These are phyloP conservation scores for Sarcomyxa edulis DNA, from an alignment of 768 basidiomycete species.

Conservation along the genomic window DNA sequence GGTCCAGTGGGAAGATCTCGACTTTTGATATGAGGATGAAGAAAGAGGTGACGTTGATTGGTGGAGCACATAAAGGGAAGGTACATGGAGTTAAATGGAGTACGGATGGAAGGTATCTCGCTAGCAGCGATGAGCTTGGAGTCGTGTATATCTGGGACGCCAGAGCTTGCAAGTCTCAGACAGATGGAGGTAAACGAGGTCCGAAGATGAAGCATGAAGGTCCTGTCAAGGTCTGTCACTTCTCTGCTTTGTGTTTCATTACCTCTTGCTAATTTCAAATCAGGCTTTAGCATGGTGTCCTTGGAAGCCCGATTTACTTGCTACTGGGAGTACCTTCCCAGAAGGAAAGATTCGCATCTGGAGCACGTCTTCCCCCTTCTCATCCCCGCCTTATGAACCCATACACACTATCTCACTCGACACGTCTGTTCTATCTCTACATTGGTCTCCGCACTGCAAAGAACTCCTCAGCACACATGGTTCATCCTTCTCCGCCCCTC, in stretches of 20 bases:
- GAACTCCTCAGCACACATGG: slow-evolving; percentile 91
- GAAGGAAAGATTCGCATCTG: slow-evolving; percentile 71
- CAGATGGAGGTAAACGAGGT: slow-evolving; percentile 41
- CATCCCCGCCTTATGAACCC: slow-evolving; percentile 18
- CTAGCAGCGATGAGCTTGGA: slow-evolving; percentile 83
- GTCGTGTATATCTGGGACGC: slow-evolving; percentile 85
- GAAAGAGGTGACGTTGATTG: slow-evolving; percentile 17
- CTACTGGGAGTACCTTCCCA: slow-evolving; percentile 71
- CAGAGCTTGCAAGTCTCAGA: slow-evolving; percentile 27
- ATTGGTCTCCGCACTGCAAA: slow-evolving; percentile 83
- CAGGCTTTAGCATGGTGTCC: slow-evolving; percentile 86
- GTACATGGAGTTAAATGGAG: slow-evolving; percentile 80
- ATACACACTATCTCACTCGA: slow-evolving; percentile 72
- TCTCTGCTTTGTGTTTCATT: background rate
- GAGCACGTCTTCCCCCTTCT: slow-evolving; percentile 37
- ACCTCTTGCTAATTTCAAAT: slow-evolving; percentile 1
- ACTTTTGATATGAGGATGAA: slow-evolving; percentile 57
- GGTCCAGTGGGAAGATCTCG: slow-evolving; percentile 56
- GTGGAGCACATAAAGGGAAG: slow-evolving; percentile 55
- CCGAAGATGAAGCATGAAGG: slow-evolving; percentile 67
- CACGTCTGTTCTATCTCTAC: slow-evolving; percentile 59
- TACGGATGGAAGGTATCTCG: slow-evolving; percentile 66
- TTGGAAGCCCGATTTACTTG: slow-evolving; percentile 73
- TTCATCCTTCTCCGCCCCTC: slow-evolving; percentile 30
- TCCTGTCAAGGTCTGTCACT: slow-evolving; percentile 42